A percentile compares a stretch with the other conserved stretches of the same genome.
Conservation (phyloP, 148 eudicot species). For the Cornus suecica region DNA sequence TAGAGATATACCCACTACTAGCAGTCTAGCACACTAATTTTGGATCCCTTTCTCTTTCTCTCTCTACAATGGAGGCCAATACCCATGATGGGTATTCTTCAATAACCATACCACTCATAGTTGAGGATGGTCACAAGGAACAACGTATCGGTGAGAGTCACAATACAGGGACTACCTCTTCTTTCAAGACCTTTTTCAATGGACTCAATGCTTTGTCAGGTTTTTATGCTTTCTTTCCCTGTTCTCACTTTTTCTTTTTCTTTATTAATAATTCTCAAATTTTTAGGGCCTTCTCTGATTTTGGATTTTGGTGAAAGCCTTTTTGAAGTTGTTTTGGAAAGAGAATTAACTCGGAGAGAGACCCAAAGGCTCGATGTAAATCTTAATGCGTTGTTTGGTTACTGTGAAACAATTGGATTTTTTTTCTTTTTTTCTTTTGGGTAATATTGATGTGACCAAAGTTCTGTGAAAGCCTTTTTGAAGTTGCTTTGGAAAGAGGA, state of each 20-base stretch:
- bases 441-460: not conserved
- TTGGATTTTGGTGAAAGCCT: too few relatives aligned
- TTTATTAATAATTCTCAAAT: too few relatives aligned
- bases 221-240: slow-evolving; percentile 3
- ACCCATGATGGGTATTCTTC: not conserved
- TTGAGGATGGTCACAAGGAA: not conserved
- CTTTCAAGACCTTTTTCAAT: slow-evolving; percentile 49
- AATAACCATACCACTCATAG: not conserved
- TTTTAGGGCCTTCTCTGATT: too few relatives aligned
- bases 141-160: not conserved
- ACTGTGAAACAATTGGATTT: not conserved
- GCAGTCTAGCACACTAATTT: not conserved
- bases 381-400: too few relatives aligned
- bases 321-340: too few relatives aligned
- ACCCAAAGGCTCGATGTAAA: too few relatives aligned
- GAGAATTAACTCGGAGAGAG: too few relatives aligned
- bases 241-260: too few relatives aligned
- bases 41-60: not conserved
- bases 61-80: not conserved
- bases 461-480: not conserved
- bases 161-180: slow-evolving; percentile 28
- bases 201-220: slow-evolving; percentile 58
- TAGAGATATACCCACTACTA: too few relatives aligned
- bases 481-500: too few relatives aligned
- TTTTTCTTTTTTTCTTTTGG: not conserved